Evolutionary conservation across 2,329 filamentous ascomycete genomes (phyloP), one percentile per base, ranked within the genome.

Genomic region (Leptodontidium sp.): DNA sequence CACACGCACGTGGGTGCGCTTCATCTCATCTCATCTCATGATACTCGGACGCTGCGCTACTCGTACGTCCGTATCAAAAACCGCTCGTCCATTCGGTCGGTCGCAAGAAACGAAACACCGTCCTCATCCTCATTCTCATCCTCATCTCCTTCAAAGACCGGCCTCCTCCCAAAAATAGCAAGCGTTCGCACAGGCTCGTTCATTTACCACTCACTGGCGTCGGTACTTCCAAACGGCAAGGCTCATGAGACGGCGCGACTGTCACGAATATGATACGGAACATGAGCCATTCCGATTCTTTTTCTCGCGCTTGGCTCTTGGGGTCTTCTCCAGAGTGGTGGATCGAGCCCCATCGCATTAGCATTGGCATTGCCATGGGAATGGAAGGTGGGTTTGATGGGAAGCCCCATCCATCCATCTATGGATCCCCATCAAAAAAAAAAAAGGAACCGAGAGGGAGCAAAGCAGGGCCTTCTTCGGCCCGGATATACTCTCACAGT

Each of bases 261-360:
- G 57, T 59, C 57, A 59, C 57, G 57, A 59, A 59, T 59, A 59
- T 59, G 57, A 45, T 59, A 43, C 57, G 57, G 57, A 59, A 43
- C 35, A 21, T 4, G 38, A 59, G 21, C 35, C 12, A n/a, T 59
- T 21, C 57, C 57, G 57, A 45, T 43, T 59, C 38, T 43, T 59
- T 59, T 40, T 59, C 57, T 59, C 35, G 12, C 38, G 21, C 57
- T 59, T 59, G 57, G 38, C 57, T 43, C 21, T 59, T 29, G 38
- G 21, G 57, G 49, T 17, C 24, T 59, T 59, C 38, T 40, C 35
- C 57, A 40, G 38, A 40, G 9, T 50, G 47, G 57, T 59, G 57
- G 57, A 59, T n/a, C 38, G 52, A 17, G 24, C 50, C 50, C 24
- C 49, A 50, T 29, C 24, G 49, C 52, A 55, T 55, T 55, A 17